Evolutionary conservation across 208 protist genomes (phyloP).

Genomic region (Spongospora subterranea): DNA sequence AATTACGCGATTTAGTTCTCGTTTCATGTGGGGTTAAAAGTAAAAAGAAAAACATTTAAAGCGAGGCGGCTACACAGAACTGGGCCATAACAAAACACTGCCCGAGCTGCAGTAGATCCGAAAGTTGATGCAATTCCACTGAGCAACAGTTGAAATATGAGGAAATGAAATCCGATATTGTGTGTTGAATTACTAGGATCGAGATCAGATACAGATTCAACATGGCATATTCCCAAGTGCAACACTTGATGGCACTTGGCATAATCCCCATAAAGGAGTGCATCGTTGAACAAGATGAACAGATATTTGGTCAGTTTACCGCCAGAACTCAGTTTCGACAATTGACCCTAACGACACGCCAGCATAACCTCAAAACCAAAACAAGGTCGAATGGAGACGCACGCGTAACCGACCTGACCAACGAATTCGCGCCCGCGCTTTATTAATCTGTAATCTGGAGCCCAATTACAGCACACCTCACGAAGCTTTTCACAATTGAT

Average conservation of each 20-base stretch:
- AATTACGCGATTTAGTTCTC: neutral
- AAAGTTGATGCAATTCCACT: too few species aligned
- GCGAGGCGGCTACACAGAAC: too few species aligned
- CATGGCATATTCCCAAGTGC: neutral
- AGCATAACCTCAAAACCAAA: too few species aligned
- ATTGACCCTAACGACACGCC: neutral
- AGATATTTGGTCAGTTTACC: conserved; percentile 44
- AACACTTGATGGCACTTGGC: conserved; percentile 27
- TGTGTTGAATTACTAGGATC: neutral
- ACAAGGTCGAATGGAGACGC: neutral
- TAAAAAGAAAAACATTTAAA: too few species aligned
- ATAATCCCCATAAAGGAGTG: conserved; percentile 33
- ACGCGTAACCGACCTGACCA: neutral
- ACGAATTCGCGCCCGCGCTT: conserved; percentile 32
- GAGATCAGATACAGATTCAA: conserved; percentile 2
- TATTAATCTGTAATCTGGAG: conserved; percentile 24
- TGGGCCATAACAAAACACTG: too few species aligned
- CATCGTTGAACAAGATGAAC: conserved; percentile 52
- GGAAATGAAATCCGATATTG: neutral
- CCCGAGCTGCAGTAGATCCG: too few species aligned
- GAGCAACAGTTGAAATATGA: neutral
- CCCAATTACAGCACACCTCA: conserved; percentile 36
- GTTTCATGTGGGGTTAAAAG: too few species aligned
- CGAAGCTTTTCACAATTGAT: conserved; percentile 56
- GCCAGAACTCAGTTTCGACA: conserved; percentile 21